Evolutionary conservation across 441 rosid species (phyloP).

Genomic region (Syzygium malaccense): DNA sequence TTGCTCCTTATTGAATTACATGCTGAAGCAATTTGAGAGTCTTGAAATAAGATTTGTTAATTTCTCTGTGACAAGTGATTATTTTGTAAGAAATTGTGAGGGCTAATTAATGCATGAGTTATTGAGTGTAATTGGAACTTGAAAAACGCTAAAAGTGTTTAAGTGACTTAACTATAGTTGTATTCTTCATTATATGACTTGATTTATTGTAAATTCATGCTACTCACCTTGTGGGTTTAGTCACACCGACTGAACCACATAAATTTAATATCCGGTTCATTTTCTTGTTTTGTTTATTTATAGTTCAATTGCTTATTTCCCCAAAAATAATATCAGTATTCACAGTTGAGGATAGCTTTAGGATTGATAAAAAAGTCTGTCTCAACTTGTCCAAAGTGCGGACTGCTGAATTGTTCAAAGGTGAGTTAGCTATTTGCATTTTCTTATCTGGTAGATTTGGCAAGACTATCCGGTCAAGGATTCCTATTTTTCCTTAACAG

Average conservation of each 20-base stretch:
- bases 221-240: accelerated
- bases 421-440: not conserved
- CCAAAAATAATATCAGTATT: not conserved
- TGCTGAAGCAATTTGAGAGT: not conserved
- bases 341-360: not conserved
- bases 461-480: not conserved
- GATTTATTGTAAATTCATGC: not conserved
- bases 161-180: not conserved
- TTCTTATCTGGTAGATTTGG: not conserved
- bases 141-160: accelerated
- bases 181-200: not conserved
- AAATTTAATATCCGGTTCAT: not conserved
- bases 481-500: not conserved
- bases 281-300: not conserved
- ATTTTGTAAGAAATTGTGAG: not conserved
- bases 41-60: not conserved
- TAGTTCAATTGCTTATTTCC: not conserved
- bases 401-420: not conserved
- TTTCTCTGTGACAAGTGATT: not conserved
- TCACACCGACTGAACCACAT: not conserved
- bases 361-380: not conserved
- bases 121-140: not conserved
- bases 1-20: not conserved
- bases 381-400: not conserved
- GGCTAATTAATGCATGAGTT: not conserved